Conservation (phyloP, 495 filamentous ascomycete genomes). For the Alectoria sarmentosa region DNA sequence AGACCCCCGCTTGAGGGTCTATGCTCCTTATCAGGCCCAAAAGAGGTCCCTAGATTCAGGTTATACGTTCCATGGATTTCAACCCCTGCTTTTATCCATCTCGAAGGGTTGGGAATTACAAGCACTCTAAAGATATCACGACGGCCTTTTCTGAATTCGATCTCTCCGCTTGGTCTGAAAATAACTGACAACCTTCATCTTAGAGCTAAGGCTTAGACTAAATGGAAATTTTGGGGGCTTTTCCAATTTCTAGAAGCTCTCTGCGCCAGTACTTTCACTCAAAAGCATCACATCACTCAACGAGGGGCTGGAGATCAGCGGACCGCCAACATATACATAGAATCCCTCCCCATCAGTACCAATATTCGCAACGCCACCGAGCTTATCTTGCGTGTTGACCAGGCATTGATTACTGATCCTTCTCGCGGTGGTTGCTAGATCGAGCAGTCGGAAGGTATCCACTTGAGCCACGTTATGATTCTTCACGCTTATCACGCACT, state of each 20-base stretch:
- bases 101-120: too few relatives aligned
- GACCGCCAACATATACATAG: constrained; percentile 1
- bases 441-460: not conserved
- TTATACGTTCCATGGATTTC: too few relatives aligned
- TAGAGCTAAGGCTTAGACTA: not conserved
- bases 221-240: too few relatives aligned
- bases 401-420: not conserved
- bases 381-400: not conserved
- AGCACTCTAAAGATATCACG: too few relatives aligned
- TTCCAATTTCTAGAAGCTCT: not conserved
- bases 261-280: not conserved
- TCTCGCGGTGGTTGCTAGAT: not conserved
- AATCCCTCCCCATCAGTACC: not conserved
- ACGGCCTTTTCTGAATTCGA: too few relatives aligned
- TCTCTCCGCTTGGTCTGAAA: too few relatives aligned
- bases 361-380: not conserved
- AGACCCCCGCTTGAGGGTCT: too few relatives aligned
- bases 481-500: not conserved
- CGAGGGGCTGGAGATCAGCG: not conserved
- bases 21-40: too few relatives aligned
- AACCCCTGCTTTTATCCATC: too few relatives aligned
- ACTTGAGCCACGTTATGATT: not conserved
- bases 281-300: not conserved
- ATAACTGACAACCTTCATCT: too few relatives aligned
- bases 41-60: too few relatives aligned